Conservation (phyloP, 2,329 filamentous ascomycete species). For the Pyricularia sp. region DNA sequence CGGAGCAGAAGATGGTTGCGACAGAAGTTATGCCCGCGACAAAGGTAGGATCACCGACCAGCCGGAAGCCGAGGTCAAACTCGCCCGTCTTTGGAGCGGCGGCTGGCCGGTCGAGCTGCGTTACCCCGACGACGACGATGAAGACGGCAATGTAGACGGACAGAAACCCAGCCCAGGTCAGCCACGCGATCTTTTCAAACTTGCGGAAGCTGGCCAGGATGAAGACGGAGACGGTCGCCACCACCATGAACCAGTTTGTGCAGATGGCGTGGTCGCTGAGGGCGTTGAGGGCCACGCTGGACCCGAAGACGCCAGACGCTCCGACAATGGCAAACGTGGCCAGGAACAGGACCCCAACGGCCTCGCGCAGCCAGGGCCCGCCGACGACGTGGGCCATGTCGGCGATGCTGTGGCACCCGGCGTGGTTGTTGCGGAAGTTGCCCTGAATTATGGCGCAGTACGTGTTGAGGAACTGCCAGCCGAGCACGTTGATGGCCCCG, state of each 20-base stretch:
- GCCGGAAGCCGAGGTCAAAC: constrained; percentile 49
- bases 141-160: constrained; percentile 49
- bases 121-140: constrained; percentile 47
- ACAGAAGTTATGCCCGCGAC: constrained; percentile 45
- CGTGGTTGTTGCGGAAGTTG: constrained; percentile 27
- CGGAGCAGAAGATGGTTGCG: constrained; percentile 50
- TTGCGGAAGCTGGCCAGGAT: constrained; percentile 44
- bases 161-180: constrained; percentile 51
- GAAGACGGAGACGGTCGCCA: constrained; percentile 41
- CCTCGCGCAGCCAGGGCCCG: constrained; percentile 38
- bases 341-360: constrained; percentile 41
- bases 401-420: constrained; percentile 29
- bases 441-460: constrained; percentile 29
- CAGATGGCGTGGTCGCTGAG: constrained; percentile 48
- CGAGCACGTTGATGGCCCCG: constrained; percentile 73
- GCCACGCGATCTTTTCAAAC: constrained; percentile 50
- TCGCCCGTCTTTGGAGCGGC: constrained; percentile 30
- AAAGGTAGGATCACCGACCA: constrained; percentile 47
- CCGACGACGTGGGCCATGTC: constrained; percentile 51
- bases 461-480: constrained; percentile 33
- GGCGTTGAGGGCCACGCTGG: constrained; percentile 50
- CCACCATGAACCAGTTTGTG: constrained; percentile 46
- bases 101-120: constrained; percentile 41
- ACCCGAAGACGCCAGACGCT: constrained; percentile 46
- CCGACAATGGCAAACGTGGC: not conserved